Evolutionary conservation across 495 filamentous ascomycete species (phyloP).

Genomic region (Podospora pseudocomata): DNA sequence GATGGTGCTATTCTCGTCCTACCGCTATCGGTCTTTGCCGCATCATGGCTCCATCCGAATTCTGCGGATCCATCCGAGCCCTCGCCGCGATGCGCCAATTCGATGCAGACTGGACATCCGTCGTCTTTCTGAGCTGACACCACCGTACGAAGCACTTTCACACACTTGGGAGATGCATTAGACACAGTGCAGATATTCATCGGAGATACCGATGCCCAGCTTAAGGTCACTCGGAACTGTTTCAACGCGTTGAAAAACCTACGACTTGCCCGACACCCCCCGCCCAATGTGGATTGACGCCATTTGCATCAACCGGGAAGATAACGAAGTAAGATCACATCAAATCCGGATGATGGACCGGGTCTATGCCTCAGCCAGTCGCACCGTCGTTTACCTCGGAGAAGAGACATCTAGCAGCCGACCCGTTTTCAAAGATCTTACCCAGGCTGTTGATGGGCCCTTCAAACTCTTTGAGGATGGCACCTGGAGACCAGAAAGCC

Average conservation of each 20-base stretch:
- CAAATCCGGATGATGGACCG: not conserved
- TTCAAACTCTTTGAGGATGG: not conserved
- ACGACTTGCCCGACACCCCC: not conserved
- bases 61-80: not conserved
- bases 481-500: not conserved
- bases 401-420: not conserved
- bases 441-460: not conserved
- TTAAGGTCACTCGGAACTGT: not conserved
- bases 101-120: not conserved
- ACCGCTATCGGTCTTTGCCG: not conserved
- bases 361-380: not conserved
- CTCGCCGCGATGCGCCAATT: not conserved
- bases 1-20: not conserved
- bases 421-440: not conserved
- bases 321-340: not conserved
- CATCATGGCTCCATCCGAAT: not conserved
- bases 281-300: not conserved
- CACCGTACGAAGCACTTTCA: not conserved
- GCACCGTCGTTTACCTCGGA: not conserved
- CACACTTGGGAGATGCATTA: not conserved
- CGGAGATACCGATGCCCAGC: not conserved
- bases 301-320: not conserved
- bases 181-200: not conserved
- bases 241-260: not conserved
- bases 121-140: not conserved